These are phyloP conservation scores for Dothistroma septosporum DNA, from an alignment of 2,329 filamentous ascomycete species.

Conservation along the genomic window DNA sequence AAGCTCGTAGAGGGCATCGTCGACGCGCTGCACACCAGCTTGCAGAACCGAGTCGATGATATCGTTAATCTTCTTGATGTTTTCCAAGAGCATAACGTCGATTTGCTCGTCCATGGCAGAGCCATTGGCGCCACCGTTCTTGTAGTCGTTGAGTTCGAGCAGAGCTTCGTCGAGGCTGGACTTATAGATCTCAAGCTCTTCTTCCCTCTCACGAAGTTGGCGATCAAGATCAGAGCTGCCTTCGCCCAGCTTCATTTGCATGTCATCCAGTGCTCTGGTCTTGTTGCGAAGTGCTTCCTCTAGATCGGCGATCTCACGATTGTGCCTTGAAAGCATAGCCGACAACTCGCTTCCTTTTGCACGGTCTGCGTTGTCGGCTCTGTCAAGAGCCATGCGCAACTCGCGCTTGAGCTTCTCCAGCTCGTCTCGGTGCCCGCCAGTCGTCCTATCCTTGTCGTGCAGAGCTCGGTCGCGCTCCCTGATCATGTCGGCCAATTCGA, in stretches of 20 bases:
- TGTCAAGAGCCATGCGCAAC: slow-evolving; percentile 83
- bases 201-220: slow-evolving; percentile 86
- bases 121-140: slow-evolving; percentile 63
- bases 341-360: slow-evolving; percentile 94
- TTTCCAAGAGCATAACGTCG: slow-evolving; percentile 80
- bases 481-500: slow-evolving; percentile 99
- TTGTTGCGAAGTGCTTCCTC: slow-evolving; percentile 88
- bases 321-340: slow-evolving; percentile 90
- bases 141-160: slow-evolving; percentile 85
- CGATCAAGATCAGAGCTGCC: slow-evolving; percentile 82
- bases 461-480: slow-evolving; percentile 88
- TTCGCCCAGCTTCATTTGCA: slow-evolving; percentile 71
- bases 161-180: slow-evolving; percentile 95
- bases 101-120: slow-evolving; percentile 83
- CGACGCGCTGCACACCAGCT: slow-evolving; percentile 85
- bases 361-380: slow-evolving; percentile 85
- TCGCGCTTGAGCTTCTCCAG: slow-evolving; percentile 92
- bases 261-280: slow-evolving; percentile 78
- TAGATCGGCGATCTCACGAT: slow-evolving; percentile 92
- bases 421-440: slow-evolving; percentile 85
- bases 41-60: slow-evolving; percentile 97
- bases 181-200: slow-evolving; percentile 97
- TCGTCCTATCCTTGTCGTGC: slow-evolving; percentile 85
- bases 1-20: slow-evolving; percentile 93
- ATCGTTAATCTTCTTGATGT: slow-evolving; percentile 89